Percentiles rank a stretch among this genome's conserved stretches.
Evolutionary conservation across 768 basidiomycete species (phyloP).

Genomic region (Phanerochaete sordida): DNA sequence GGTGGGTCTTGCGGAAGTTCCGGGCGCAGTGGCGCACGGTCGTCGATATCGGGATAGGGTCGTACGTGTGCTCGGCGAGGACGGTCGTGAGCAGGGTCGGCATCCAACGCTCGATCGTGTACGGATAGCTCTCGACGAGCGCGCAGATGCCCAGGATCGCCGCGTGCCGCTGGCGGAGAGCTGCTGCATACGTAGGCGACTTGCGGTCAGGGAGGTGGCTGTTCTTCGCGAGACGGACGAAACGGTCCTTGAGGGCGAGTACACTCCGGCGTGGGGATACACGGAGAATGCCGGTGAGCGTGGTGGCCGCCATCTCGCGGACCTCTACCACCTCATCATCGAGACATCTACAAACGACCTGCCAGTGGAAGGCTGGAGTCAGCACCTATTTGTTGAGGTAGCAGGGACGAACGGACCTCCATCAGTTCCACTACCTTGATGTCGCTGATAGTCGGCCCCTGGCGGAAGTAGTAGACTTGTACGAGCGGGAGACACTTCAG

Average conservation of each 20-base stretch:
- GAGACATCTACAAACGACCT: slow-evolving; percentile 78
- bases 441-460: slow-evolving; percentile 77
- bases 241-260: slow-evolving; percentile 76
- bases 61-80: slow-evolving; percentile 80
- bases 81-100: slow-evolving; percentile 77
- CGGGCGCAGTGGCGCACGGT: slow-evolving; percentile 79
- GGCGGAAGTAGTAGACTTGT: slow-evolving; percentile 88
- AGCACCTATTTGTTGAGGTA: neutral
- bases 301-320: slow-evolving; percentile 83
- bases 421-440: slow-evolving; percentile 74
- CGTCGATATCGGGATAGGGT: slow-evolving; percentile 85
- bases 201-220: slow-evolving; percentile 63
- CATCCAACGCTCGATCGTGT: slow-evolving; percentile 94
- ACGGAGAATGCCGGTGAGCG: slow-evolving; percentile 78
- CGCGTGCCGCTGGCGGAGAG: slow-evolving; percentile 79
- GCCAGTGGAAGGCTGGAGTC: neutral
- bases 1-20: slow-evolving; percentile 78
- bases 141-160: slow-evolving; percentile 94
- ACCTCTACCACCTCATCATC: slow-evolving; percentile 90
- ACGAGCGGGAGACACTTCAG: slow-evolving; percentile 83
- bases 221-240: slow-evolving; percentile 67
- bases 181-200: slow-evolving; percentile 62
- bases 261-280: slow-evolving; percentile 78
- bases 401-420: slow-evolving; percentile 45
- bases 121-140: slow-evolving; percentile 90